Percentiles rank a stretch among this genome's conserved stretches.
phyloP scores from a whole-genome alignment of 371 early-diverging fungal species.

The Mortierella sp. region DNA sequence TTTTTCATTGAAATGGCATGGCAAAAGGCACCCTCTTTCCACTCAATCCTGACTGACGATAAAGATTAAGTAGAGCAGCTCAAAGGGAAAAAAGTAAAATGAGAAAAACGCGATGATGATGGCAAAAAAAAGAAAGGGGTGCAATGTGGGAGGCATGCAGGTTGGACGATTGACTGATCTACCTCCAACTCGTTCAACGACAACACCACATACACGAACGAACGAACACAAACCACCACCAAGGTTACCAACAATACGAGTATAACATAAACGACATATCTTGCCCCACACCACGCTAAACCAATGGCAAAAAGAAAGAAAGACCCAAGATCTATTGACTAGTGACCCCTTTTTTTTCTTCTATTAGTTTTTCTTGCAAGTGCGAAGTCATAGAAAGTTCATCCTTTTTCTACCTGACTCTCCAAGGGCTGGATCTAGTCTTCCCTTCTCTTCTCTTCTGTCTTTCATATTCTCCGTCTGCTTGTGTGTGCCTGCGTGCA shows the following conservation, averaged over 20 bases:
- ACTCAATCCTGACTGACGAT: background rate
- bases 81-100: background rate
- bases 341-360: background rate
- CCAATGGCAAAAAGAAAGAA: background rate
- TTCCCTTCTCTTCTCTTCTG: background rate
- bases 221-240: background rate
- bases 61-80: background rate
- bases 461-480: background rate
- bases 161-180: background rate
- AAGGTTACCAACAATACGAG: background rate
- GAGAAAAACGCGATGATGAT: slow-evolving; percentile 4
- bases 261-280: background rate
- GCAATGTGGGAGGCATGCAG: background rate
- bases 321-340: background rate
- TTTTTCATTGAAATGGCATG: background rate
- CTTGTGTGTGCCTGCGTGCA: background rate
- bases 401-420: background rate
- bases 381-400: background rate
- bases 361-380: background rate
- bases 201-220: background rate
- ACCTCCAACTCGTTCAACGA: background rate
- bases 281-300: background rate
- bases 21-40: background rate
- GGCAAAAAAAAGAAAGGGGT: background rate
- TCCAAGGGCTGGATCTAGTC: background rate